Conservation (phyloP, 1,284 basidiomycete genomes). For the Malassezia caprae region DNA sequence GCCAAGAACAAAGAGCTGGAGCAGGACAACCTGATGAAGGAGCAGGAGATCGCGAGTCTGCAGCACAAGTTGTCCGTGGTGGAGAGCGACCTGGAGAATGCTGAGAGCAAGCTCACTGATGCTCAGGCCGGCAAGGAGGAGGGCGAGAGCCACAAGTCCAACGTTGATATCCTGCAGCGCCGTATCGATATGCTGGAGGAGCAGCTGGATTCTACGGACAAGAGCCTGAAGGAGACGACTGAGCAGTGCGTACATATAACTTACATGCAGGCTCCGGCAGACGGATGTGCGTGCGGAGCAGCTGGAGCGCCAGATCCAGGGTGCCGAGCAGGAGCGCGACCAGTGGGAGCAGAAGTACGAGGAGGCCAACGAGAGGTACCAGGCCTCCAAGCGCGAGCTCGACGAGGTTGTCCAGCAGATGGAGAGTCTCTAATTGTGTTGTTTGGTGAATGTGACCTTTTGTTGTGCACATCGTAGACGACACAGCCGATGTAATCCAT, state of each 20-base stretch:
- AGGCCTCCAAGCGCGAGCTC: conserved; percentile 68
- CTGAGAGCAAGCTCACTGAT: conserved; percentile 63
- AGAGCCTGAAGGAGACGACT: conserved; percentile 89
- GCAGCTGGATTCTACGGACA: conserved; percentile 89
- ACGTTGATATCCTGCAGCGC: conserved; percentile 65
- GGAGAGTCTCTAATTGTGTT: conserved; percentile 58
- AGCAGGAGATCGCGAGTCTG: conserved; percentile 79
- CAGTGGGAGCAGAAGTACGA: conserved; percentile 89
- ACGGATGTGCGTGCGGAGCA: conserved; percentile 98
- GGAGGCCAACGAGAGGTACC: conserved; percentile 67
- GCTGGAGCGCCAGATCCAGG: conserved; percentile 82
- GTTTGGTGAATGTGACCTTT: not conserved
- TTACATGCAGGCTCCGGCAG: conserved; percentile 68
- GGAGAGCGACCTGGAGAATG: conserved; percentile 65
- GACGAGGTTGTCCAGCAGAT: conserved; percentile 75
- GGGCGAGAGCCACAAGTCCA: conserved; percentile 63
- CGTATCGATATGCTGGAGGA: conserved; percentile 89
- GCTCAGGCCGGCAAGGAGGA: conserved; percentile 64
- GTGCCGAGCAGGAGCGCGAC: conserved; percentile 83
- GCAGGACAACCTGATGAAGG: conserved; percentile 68
- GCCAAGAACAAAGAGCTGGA: conserved; percentile 54
- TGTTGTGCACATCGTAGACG: not conserved
- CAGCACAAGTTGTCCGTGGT: conserved; percentile 63
- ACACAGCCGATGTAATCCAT: not conserved
- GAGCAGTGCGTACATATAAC: conserved; percentile 68